Conservation (phyloP, 768 basidiomycete genomes). For the Gelatoporia subvermispora region DNA sequence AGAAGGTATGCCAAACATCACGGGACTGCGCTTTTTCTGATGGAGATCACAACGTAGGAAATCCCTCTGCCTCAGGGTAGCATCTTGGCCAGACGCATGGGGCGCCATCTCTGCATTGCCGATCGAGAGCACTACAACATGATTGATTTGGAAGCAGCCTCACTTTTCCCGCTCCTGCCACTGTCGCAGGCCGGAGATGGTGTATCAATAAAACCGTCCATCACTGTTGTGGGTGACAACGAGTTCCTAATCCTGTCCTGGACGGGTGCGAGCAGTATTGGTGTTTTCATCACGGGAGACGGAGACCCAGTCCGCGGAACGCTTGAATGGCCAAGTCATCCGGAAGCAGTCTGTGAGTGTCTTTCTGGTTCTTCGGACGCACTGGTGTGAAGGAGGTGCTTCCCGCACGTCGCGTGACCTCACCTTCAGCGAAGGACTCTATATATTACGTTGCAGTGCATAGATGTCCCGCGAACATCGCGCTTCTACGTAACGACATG, state of each 20-base stretch:
- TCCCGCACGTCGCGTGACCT: background rate
- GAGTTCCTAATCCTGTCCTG: slow-evolving; percentile 87
- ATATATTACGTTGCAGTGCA: too few species aligned
- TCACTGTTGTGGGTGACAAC: slow-evolving; percentile 66
- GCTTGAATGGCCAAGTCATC: slow-evolving; percentile 79
- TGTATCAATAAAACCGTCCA: slow-evolving; percentile 54
- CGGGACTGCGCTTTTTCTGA: background rate
- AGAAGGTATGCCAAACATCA: slow-evolving; percentile 41
- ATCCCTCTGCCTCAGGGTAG: slow-evolving; percentile 62
- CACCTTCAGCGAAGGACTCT: background rate
- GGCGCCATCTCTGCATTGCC: slow-evolving; percentile 66
- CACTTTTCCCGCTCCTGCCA: slow-evolving; percentile 70
- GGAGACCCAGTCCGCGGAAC: slow-evolving; percentile 92
- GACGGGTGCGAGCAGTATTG: slow-evolving; percentile 76
- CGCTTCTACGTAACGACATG: background rate
- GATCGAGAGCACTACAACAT: slow-evolving; percentile 71
- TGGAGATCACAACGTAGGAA: slow-evolving; percentile 41
- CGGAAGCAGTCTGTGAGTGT: slow-evolving; percentile 66
- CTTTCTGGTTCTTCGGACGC: background rate
- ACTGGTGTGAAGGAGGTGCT: too few species aligned
- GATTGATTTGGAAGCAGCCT: slow-evolving; percentile 70
- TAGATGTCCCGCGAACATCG: too few species aligned
- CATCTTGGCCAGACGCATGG: slow-evolving; percentile 55
- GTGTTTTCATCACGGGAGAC: slow-evolving; percentile 77
- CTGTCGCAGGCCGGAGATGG: slow-evolving; percentile 61